Evolutionary conservation across 805 yeast species (phyloP).

Genomic region (Pichia paraexigua): DNA sequence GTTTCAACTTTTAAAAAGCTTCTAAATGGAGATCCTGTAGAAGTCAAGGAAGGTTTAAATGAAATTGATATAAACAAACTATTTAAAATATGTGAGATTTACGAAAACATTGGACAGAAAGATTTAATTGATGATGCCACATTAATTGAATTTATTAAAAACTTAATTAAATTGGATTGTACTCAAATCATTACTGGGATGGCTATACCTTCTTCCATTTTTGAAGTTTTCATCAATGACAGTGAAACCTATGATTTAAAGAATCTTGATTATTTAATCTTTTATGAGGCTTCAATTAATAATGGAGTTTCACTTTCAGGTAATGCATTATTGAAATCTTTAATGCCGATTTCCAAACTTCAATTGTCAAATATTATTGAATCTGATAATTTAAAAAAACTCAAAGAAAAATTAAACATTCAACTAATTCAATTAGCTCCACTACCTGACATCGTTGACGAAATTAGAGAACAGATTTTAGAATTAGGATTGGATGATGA

Average conservation of each 20-base stretch:
- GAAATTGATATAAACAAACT: constrained; percentile 12
- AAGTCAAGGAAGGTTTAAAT: constrained; percentile 16
- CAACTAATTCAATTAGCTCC: constrained; percentile 4
- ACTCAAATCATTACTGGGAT: constrained; percentile 13
- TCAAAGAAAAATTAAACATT: constrained; percentile 2
- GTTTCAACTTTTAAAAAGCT: constrained; percentile 17
- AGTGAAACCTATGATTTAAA: constrained; percentile 7
- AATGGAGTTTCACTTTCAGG: constrained; percentile 14
- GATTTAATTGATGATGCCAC: constrained; percentile 8
- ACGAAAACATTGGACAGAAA: constrained; percentile 11
- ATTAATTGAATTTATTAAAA: constrained; percentile 10
- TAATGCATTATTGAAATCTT: constrained; percentile 9
- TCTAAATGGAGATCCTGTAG: constrained; percentile 18
- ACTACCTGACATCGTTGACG: constrained; percentile 8
- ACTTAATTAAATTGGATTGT: constrained; percentile 16
- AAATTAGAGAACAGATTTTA: constrained; percentile 13
- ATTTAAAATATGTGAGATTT: constrained; percentile 11
- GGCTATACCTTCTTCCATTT: constrained; percentile 9
- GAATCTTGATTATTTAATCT: constrained; percentile 16
- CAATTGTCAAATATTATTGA: constrained; percentile 6
- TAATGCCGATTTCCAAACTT: constrained; percentile 19
- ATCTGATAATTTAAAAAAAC: constrained; percentile 10
- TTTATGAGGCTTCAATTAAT: constrained; percentile 14
- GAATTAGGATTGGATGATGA: constrained; percentile 14
- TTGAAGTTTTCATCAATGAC: constrained; percentile 6